Evolutionary conservation across 139 green algal genomes (phyloP).

Genomic region (Ettlia oleoabundans): DNA sequence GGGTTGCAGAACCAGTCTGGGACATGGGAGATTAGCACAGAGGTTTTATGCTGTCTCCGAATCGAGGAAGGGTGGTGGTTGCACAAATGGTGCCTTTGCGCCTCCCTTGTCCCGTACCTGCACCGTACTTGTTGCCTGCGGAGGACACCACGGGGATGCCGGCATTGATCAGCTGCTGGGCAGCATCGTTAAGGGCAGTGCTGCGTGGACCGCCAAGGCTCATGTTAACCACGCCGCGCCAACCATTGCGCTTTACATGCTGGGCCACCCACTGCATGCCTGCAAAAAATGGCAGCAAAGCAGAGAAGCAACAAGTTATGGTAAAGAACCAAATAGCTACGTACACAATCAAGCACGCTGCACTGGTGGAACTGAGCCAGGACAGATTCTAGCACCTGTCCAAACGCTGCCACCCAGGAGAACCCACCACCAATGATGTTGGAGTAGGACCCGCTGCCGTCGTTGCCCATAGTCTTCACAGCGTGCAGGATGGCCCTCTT

Average conservation of each 20-base stretch:
- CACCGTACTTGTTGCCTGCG: slow-evolving; percentile 58
- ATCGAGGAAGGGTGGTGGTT: background rate
- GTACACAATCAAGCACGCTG: background rate
- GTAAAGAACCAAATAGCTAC: background rate
- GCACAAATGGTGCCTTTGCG: background rate
- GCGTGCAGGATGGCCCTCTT: slow-evolving; percentile 55
- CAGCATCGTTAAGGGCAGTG: slow-evolving; percentile 62
- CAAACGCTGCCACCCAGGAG: background rate
- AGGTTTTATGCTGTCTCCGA: too few relatives aligned
- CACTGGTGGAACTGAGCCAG: too few relatives aligned
- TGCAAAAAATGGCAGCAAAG: background rate
- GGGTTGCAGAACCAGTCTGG: background rate
- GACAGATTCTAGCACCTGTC: background rate
- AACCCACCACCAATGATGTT: slow-evolving; percentile 57
- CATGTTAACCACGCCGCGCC: slow-evolving; percentile 68
- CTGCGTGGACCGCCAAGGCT: slow-evolving; percentile 59
- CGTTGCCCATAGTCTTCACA: slow-evolving; percentile 45
- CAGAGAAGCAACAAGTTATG: background rate
- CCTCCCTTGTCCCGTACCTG: background rate
- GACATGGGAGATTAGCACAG: background rate
- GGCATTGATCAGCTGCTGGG: slow-evolving; percentile 16
- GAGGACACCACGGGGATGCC: slow-evolving; percentile 45
- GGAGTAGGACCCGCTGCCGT: slow-evolving; percentile 55
- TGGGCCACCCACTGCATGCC: slow-evolving; percentile 55
- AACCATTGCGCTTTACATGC: slow-evolving; percentile 39